Percentiles rank a stretch among this genome's conserved stretches.
phyloP scores from a whole-genome alignment of 2,329 filamentous ascomycete genomes.

The Cryphonectria carpinicola region DNA sequence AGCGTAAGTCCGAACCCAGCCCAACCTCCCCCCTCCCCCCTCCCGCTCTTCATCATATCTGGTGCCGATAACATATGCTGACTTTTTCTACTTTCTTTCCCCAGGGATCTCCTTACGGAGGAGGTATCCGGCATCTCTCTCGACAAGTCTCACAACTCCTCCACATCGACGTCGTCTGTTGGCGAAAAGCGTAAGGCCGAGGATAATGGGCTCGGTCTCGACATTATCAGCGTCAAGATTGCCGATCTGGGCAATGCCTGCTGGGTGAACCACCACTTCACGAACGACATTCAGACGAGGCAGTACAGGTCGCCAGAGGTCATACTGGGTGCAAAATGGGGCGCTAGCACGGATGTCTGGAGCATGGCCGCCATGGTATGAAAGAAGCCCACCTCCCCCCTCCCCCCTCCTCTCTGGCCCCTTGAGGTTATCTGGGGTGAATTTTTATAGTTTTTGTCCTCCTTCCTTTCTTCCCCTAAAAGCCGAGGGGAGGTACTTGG shows the following conservation, averaged over 20 bases:
- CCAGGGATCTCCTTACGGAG: conserved; percentile 83
- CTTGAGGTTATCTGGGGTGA: too few relatives aligned
- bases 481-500: background rate
- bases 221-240: conserved; percentile 97
- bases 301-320: conserved; percentile 98
- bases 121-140: conserved; percentile 95
- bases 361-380: conserved; percentile 99
- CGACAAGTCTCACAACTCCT: conserved; percentile 65
- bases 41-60: conserved; percentile 9
- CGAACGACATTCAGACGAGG: conserved; percentile 97
- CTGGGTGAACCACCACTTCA: conserved; percentile 99
- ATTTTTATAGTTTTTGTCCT: too few relatives aligned
- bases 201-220: conserved; percentile 55
- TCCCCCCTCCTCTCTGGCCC: conserved; percentile 41
- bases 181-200: conserved; percentile 67
- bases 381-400: background rate
- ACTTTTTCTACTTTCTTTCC: conserved; percentile 27
- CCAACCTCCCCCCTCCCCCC: background rate
- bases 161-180: conserved; percentile 55
- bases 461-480: background rate
- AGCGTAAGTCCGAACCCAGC: conserved; percentile 66
- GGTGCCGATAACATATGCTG: conserved; percentile 3
- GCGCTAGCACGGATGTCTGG: conserved; percentile 99
- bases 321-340: conserved; percentile 96
- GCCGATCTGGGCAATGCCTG: conserved; percentile 97